These are phyloP conservation scores for Albizia julibrissin DNA, from an alignment of 306 rosid species.

Conservation along the genomic window DNA sequence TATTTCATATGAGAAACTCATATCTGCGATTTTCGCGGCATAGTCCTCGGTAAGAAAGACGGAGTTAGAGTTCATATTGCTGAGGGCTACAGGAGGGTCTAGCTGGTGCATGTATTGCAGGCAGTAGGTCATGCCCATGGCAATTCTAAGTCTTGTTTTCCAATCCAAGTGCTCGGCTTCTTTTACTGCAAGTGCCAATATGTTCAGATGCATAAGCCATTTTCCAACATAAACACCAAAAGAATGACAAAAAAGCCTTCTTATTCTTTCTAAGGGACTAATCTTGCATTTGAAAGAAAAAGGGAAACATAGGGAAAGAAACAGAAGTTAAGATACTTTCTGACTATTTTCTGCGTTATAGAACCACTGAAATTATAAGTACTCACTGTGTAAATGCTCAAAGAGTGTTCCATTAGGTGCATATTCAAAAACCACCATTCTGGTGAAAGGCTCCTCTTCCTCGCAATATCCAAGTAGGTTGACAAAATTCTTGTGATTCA, in stretches of 20 bases:
- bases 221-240: slow-evolving; percentile 30
- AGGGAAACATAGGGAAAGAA: neutral
- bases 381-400: slow-evolving; percentile 96
- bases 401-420: slow-evolving; percentile 93
- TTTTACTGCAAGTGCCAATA: slow-evolving; percentile 59
- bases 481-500: slow-evolving; percentile 96
- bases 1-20: slow-evolving; percentile 59
- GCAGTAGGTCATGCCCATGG: slow-evolving; percentile 86
- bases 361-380: slow-evolving; percentile 12
- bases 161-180: slow-evolving; percentile 98
- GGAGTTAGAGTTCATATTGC: slow-evolving; percentile 63
- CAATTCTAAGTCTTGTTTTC: slow-evolving; percentile 76
- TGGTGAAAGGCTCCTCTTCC: slow-evolving; percentile 89
- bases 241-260: neutral
- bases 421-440: slow-evolving; percentile 95
- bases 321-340: slow-evolving; percentile 14
- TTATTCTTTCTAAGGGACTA: neutral
- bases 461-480: slow-evolving; percentile 83
- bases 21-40: slow-evolving; percentile 74
- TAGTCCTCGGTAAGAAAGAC: slow-evolving; percentile 79
- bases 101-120: slow-evolving; percentile 81
- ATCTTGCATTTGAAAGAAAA: slow-evolving; percentile 13
- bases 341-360: neutral
- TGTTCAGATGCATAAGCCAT: slow-evolving; percentile 30
- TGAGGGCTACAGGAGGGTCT: slow-evolving; percentile 61